Conservation (phyloP, 495 filamentous ascomycete genomes). For the Chlorociboria aeruginascens region DNA sequence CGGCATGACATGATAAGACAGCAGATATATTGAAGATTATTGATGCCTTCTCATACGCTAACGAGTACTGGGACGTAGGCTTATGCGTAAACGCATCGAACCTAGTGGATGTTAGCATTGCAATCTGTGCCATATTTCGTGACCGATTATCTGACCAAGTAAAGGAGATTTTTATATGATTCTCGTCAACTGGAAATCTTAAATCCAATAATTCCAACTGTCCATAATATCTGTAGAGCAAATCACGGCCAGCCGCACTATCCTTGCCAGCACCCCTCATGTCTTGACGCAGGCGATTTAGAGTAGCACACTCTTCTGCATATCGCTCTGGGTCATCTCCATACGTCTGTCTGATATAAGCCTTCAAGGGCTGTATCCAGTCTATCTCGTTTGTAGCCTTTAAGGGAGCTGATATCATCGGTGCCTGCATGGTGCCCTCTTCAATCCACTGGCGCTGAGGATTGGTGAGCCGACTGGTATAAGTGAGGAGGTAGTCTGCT, state of each 20-base stretch:
- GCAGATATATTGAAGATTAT: conserved; percentile 99
- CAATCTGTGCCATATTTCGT: not conserved
- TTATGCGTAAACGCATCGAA: conserved; percentile 98
- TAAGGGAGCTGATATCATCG: conserved; percentile 85
- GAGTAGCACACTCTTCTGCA: conserved; percentile 82
- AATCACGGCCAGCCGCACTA: conserved; percentile 83
- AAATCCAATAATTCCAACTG: conserved; percentile 91
- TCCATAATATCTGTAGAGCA: conserved; percentile 95
- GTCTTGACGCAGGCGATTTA: conserved; percentile 95
- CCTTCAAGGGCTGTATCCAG: conserved; percentile 89
- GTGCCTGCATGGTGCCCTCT: conserved; percentile 42
- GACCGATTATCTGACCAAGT: conserved; percentile 61
- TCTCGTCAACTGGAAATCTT: conserved; percentile 93
- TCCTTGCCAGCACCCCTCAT: conserved; percentile 98
- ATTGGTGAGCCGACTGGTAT: not conserved
- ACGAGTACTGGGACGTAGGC: conserved; percentile 84
- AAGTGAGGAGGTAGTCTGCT: not conserved
- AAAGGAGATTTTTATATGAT: conserved; percentile 97
- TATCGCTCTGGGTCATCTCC: conserved; percentile 95
- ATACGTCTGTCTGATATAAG: conserved; percentile 86
- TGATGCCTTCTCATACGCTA: conserved; percentile 96
- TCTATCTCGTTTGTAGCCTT: conserved; percentile 99
- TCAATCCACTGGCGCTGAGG: conserved; percentile 29
- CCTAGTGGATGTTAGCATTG: conserved; percentile 37
- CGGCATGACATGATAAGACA: conserved; percentile 90